Evolutionary conservation across 768 basidiomycete species (phyloP).

Genomic region (Boletus pseudo-olivaceus): DNA sequence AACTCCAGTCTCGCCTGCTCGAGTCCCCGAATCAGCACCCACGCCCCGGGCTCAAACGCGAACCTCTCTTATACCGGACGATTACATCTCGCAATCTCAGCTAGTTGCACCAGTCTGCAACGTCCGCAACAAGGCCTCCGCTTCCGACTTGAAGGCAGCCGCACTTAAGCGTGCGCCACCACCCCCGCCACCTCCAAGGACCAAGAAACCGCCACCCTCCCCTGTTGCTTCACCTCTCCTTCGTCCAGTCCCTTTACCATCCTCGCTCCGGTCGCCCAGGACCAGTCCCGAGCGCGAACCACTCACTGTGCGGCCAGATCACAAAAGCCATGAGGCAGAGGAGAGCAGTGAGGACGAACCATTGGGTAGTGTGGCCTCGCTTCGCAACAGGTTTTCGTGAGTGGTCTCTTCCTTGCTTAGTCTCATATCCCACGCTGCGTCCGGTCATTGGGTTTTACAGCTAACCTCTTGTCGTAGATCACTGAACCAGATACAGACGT

Average conservation of each 20-base stretch:
- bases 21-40: conserved; percentile 25
- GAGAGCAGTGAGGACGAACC: conserved; percentile 16
- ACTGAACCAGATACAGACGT: background rate
- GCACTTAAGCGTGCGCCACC: conserved; percentile 52
- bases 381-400: conserved; percentile 48
- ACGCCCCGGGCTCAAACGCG: conserved; percentile 44
- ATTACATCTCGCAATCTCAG: conserved; percentile 15
- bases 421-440: background rate
- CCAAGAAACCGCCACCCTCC: conserved; percentile 35
- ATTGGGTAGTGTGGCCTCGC: conserved; percentile 35
- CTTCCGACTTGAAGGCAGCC: conserved; percentile 47
- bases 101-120: conserved; percentile 27
- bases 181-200: conserved; percentile 46
- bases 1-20: background rate
- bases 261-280: conserved; percentile 17
- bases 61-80: conserved; percentile 25
- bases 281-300: conserved; percentile 20
- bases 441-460: background rate
- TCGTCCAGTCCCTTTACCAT: conserved; percentile 46
- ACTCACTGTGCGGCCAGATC: background rate
- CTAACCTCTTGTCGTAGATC: conserved; percentile 10
- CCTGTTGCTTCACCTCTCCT: conserved; percentile 48
- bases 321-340: background rate
- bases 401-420: conserved; percentile 21
- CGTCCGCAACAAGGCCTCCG: conserved; percentile 47